A percentile compares a stretch with the other conserved stretches of the same genome.
These are phyloP conservation scores for Plasmodium gallinaceum DNA, from an alignment of 169 alveolate genomes.

Conservation along the genomic window DNA sequence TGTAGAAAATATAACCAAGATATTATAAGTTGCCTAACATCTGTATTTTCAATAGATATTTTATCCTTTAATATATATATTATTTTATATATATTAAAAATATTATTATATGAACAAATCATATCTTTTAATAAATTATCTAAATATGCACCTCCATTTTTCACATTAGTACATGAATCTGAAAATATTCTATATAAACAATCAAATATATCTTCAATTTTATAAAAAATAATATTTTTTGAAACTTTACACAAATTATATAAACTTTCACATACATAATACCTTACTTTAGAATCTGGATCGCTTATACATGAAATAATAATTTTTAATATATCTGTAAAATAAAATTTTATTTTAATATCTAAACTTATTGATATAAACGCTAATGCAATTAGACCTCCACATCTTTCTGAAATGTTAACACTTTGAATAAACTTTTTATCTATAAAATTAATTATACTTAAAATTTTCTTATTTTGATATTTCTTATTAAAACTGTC, in stretches of 20 bases:
- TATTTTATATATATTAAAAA: constrained; percentile 64
- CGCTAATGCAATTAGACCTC: constrained; percentile 68
- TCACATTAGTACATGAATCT: constrained; percentile 85
- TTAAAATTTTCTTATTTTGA: constrained; percentile 51
- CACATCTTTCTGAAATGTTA: constrained; percentile 50
- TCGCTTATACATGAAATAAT: constrained; percentile 75
- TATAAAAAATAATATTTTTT: constrained; percentile 36
- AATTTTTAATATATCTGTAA: constrained; percentile 40
- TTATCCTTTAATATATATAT: constrained; percentile 59
- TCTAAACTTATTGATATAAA: constrained; percentile 63
- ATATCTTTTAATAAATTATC: constrained; percentile 82
- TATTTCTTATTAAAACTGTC: constrained; percentile 40
- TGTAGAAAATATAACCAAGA: constrained; percentile 72
- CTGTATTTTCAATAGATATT: constrained; percentile 68
- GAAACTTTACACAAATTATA: constrained; percentile 82
- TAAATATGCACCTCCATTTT: constrained; percentile 80
- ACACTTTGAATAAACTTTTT: constrained; percentile 46
- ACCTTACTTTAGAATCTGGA: constrained; percentile 83
- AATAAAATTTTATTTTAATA: constrained; percentile 53
- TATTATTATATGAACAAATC: constrained; percentile 79
- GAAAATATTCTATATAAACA: constrained; percentile 83
- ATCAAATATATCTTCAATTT: constrained; percentile 82
- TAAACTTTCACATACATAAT: constrained; percentile 86
- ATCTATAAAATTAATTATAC: constrained; percentile 42
- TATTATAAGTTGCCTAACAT: constrained; percentile 76